phyloP scores from a whole-genome alignment of 345 rosid genomes.

The Geranium rotundifolium region DNA sequence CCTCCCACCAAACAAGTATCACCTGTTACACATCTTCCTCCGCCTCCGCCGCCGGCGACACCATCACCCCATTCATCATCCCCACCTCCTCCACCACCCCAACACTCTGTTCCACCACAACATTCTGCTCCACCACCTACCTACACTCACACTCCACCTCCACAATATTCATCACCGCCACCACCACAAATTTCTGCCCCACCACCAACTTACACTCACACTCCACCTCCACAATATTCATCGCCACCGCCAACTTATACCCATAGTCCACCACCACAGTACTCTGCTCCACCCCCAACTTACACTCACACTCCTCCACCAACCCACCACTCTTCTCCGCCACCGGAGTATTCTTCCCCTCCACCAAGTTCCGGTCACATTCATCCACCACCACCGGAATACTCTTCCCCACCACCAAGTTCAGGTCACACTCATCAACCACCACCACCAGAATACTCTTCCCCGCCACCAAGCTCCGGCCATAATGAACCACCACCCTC shows the following conservation, averaged over 20 bases:
- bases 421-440: no score
- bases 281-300: no score
- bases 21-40: constrained; percentile 8
- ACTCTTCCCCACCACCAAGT: no score
- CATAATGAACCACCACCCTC: no score
- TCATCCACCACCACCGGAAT: no score
- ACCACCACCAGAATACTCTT: no score
- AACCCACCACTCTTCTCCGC: no score
- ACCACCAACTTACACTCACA: background rate
- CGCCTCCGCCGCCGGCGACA: constrained; percentile 2
- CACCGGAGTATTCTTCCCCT: no score
- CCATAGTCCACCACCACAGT: constrained; percentile 7
- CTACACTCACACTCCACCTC: constrained; percentile 3
- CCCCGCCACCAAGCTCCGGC: no score
- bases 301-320: no score
- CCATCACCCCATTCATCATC: constrained; percentile 7
- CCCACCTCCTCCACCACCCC: constrained; percentile 11
- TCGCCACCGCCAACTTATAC: background rate
- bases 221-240: constrained; percentile 6
- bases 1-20: constrained; percentile 12
- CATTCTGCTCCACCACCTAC: constrained; percentile 7
- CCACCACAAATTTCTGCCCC: no score
- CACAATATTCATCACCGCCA: constrained; percentile 4
- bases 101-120: background rate
- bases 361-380: no score